Evolutionary conservation across 768 basidiomycete genomes (phyloP).

Genomic region (Russula sp.): DNA sequence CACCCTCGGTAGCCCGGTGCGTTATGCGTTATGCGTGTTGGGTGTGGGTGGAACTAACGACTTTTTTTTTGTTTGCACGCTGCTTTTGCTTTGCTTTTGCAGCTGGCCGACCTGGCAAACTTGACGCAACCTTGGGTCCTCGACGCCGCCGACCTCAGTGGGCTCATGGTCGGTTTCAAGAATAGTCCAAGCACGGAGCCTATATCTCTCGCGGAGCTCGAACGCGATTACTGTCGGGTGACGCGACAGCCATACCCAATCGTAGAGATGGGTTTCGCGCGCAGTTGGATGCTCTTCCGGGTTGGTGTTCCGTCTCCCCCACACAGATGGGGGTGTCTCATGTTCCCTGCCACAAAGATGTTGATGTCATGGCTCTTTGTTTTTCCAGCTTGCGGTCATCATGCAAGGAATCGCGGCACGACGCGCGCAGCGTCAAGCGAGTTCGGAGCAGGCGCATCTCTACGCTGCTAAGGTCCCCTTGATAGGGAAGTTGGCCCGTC

Average conservation of each 20-base stretch:
- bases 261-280: slow-evolving; percentile 66
- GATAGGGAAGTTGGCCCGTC: slow-evolving; percentile 63
- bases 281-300: slow-evolving; percentile 81
- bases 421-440: slow-evolving; percentile 78
- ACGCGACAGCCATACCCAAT: slow-evolving; percentile 67
- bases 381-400: slow-evolving; percentile 62
- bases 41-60: background rate
- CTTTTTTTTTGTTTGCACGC: background rate
- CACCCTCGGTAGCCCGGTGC: slow-evolving; percentile 84
- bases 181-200: slow-evolving; percentile 49
- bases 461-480: slow-evolving; percentile 44
- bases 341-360: background rate
- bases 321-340: background rate
- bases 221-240: slow-evolving; percentile 71
- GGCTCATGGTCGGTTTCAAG: slow-evolving; percentile 41
- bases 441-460: slow-evolving; percentile 65
- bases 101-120: slow-evolving; percentile 88
- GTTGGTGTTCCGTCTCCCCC: slow-evolving; percentile 34
- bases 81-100: no score
- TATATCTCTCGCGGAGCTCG: slow-evolving; percentile 61
- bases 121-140: slow-evolving; percentile 79
- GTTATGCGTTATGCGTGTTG: slow-evolving; percentile 19
- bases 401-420: slow-evolving; percentile 88
- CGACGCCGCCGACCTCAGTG: slow-evolving; percentile 36
- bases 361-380: slow-evolving; percentile 12